Evolutionary conservation across 805 yeast species (phyloP).

Genomic region (Debaryomyces tyrocola): DNA sequence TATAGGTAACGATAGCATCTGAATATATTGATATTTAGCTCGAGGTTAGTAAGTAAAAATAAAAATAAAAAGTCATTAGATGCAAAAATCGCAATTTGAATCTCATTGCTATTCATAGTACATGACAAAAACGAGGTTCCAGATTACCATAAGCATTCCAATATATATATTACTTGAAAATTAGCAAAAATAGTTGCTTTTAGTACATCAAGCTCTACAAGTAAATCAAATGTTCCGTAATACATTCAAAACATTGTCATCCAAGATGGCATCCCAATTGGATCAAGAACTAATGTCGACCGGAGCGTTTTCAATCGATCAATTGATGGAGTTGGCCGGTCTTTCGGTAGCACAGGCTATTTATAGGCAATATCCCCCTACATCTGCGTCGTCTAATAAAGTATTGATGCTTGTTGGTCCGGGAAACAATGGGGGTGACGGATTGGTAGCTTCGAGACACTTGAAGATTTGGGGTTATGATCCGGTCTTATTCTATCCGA

Average conservation of each 20-base stretch:
- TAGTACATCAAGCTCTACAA: too few relatives aligned
- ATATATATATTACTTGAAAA: too few relatives aligned
- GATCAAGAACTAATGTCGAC: conserved; percentile 88
- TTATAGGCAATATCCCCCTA: conserved; percentile 63
- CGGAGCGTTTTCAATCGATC: conserved; percentile 80
- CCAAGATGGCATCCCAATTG: conserved; percentile 66
- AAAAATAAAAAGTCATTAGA: too few relatives aligned
- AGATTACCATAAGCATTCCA: too few relatives aligned
- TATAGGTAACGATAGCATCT: too few relatives aligned
- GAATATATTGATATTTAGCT: too few relatives aligned
- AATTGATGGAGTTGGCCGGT: conserved; percentile 95
- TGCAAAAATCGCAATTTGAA: too few relatives aligned
- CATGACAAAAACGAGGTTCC: too few relatives aligned
- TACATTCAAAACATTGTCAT: conserved; percentile 30
- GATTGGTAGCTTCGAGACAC: conserved; percentile 93
- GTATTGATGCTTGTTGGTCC: conserved; percentile 87
- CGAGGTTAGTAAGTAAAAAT: too few relatives aligned
- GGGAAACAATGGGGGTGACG: conserved; percentile 97
- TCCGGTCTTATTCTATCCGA: conserved; percentile 82
- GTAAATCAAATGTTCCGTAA: background rate
- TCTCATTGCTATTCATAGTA: too few relatives aligned
- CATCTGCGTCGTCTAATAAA: conserved; percentile 20
- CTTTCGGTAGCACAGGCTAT: conserved; percentile 89
- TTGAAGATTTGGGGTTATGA: conserved; percentile 65
- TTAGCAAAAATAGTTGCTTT: too few relatives aligned